Percentiles rank a stretch among this genome's conserved stretches.
These are phyloP conservation scores for Psidium guajava DNA, from an alignment of 345 rosid genomes.

Conservation along the genomic window DNA sequence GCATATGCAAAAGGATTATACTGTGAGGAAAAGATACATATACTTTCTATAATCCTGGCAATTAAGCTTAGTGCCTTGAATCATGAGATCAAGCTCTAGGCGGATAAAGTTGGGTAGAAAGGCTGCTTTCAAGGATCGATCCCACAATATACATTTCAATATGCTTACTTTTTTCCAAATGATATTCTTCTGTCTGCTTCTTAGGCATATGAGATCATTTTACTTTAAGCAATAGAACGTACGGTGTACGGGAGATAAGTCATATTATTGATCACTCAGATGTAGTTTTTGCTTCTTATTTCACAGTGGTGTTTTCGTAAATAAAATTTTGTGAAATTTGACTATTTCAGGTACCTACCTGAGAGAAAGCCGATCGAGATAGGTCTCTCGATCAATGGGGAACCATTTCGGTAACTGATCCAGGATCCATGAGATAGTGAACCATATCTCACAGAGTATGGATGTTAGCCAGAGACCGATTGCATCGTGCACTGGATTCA, in stretches of 20 bases:
- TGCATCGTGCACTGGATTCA: slow-evolving; percentile 83
- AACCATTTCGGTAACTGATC: slow-evolving; percentile 98
- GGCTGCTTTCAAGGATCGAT: not conserved
- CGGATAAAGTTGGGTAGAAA: not conserved
- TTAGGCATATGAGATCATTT: not conserved
- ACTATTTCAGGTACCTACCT: not conserved
- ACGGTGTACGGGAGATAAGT: not conserved
- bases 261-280: not conserved
- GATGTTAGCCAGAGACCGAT: slow-evolving; percentile 87
- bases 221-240: not conserved
- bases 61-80: not conserved
- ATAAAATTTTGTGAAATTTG: not conserved
- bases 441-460: slow-evolving; percentile 87
- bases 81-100: not conserved
- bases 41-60: not conserved
- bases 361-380: slow-evolving; percentile 53
- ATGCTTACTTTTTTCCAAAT: not conserved
- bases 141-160: not conserved
- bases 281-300: not conserved
- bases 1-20: not conserved
- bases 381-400: slow-evolving; percentile 80
- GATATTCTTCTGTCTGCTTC: not conserved
- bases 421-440: slow-evolving; percentile 89
- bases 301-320: not conserved
- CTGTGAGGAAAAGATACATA: not conserved